Percentiles rank a stretch among this genome's conserved stretches.
Evolutionary conservation across 176 grass and related monocot species (phyloP).

Genomic region (Oryza meridionalis): DNA sequence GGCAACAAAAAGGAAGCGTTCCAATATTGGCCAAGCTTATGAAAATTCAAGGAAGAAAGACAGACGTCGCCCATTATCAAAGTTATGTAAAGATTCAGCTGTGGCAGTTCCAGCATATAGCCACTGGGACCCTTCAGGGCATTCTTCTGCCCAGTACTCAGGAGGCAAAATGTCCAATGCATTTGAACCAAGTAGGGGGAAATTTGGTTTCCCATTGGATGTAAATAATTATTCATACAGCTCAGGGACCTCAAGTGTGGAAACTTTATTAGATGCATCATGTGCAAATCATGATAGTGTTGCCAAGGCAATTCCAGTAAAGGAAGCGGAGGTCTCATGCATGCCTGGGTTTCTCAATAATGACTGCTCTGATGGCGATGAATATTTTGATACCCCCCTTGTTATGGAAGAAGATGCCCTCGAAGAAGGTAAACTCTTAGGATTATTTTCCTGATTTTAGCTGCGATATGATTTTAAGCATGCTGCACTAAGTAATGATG

Average conservation of each 20-base stretch:
- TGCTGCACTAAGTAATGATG: constrained; percentile 13
- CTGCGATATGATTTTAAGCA: constrained; percentile 25
- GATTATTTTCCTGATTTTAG: constrained; percentile 29
- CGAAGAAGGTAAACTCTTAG: constrained; percentile 61
- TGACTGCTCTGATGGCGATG: constrained; percentile 68
- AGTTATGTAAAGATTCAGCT: constrained; percentile 69
- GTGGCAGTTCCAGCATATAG: constrained; percentile 76
- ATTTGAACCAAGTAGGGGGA: constrained; percentile 42
- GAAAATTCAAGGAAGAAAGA: constrained; percentile 87
- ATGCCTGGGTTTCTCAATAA: constrained; percentile 53
- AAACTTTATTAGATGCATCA: constrained; percentile 57
- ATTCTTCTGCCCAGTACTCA: constrained; percentile 44
- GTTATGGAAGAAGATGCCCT: constrained; percentile 46
- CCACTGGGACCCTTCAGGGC: constrained; percentile 50
- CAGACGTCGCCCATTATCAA: constrained; percentile 60
- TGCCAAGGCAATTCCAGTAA: constrained; percentile 45
- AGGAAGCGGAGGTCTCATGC: constrained; percentile 41
- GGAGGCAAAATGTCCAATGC: constrained; percentile 36
- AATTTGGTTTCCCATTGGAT: constrained; percentile 39
- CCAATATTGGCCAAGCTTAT: constrained; percentile 73
- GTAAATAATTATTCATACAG: constrained; percentile 53
- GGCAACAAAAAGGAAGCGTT: constrained; percentile 72
- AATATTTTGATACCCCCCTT: constrained; percentile 56
- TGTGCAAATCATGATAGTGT: constrained; percentile 38
- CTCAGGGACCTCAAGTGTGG: constrained; percentile 74